Base-by-base conservation (phyloP, 2,329 filamentous ascomycete genomes). In the Ascochyta koolunga region DNA sequence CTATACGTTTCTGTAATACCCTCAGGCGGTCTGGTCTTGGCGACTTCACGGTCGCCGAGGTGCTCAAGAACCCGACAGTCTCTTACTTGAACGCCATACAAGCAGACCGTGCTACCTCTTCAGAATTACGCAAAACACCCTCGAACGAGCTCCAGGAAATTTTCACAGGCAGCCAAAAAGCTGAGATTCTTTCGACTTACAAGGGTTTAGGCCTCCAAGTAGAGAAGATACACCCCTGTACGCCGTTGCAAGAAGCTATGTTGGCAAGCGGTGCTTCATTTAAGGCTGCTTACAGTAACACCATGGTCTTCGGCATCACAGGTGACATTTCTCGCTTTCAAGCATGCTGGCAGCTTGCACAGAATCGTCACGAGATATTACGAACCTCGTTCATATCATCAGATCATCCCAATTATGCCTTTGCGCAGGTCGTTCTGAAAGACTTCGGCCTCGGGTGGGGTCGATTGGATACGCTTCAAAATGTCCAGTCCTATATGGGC, bases 241-340 rank as follows among this genome's bases (percentile, higher is more conserved):
- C 91, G 1, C 89, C 92, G 0, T 77, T 97, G 0, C 93, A 97
- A 71, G 89, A 96, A 76, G 89, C 88, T 0, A 96, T 96, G 91
- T 79, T 96, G 0, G 87, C 86, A 2, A 83, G 85, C 8, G 76
- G 76, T 22, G 61, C 71, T 4, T 75, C 76, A 64, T 73, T 73
- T 1, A 71, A 77, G 10, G 74, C 76, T 1, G 80, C 86, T 2
- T 96, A 96, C 69, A 86, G 83, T 65, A 96, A 96, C 69, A 84
- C 83, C 41, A 85, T 90, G 50, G 73, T 88, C 0, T 83, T 96
- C 57, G 78, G 81, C 5, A 68, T 96, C 6, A 75, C 73, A 4
- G 78, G 80, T 1, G 73, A 86, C 29, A 54, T 83, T 0, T 61
- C 74, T 0, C 73, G 65, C 0, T 77, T 96, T 42, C 79, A 78